A percentile compares a stretch with the other conserved stretches of the same genome.
These are phyloP conservation scores for Thelephora aurantiotincta DNA, from an alignment of 768 basidiomycete species.

Conservation along the genomic window DNA sequence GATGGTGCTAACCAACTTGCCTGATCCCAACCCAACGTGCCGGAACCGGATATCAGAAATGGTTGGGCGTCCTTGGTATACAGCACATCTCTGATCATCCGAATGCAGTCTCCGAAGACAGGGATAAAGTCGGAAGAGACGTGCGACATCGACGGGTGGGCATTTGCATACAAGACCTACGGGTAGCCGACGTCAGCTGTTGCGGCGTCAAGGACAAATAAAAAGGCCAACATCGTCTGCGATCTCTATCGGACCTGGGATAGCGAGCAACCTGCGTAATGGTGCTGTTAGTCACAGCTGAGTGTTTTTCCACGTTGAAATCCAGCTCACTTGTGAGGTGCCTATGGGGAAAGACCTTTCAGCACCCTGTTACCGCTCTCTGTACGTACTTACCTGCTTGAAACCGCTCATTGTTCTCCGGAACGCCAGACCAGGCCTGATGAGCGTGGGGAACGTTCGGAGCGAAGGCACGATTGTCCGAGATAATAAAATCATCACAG, in stretches of 20 bases:
- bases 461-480: neutral
- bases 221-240: conserved; percentile 35
- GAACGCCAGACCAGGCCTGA: conserved; percentile 7
- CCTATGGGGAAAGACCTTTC: conserved; percentile 13
- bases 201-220: neutral
- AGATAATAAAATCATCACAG: too few species aligned
- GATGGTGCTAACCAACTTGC: conserved; percentile 20
- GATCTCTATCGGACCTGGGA: conserved; percentile 45
- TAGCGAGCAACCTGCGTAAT: conserved; percentile 13
- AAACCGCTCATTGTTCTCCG: conserved; percentile 7
- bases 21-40: conserved; percentile 96
- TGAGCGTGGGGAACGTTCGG: conserved; percentile 9
- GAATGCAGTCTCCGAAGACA: conserved; percentile 79
- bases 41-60: conserved; percentile 87
- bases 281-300: conserved; percentile 3
- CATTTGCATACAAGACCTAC: conserved; percentile 85
- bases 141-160: conserved; percentile 82
- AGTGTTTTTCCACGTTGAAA: neutral
- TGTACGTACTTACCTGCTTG: conserved; percentile 16
- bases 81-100: conserved; percentile 70
- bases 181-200: neutral
- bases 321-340: conserved; percentile 33
- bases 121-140: conserved; percentile 80
- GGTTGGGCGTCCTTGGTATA: conserved; percentile 73
- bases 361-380: too few species aligned